Conservation (phyloP, 2,329 filamentous ascomycete genomes). For the Curvularia hawaiiensis region DNA sequence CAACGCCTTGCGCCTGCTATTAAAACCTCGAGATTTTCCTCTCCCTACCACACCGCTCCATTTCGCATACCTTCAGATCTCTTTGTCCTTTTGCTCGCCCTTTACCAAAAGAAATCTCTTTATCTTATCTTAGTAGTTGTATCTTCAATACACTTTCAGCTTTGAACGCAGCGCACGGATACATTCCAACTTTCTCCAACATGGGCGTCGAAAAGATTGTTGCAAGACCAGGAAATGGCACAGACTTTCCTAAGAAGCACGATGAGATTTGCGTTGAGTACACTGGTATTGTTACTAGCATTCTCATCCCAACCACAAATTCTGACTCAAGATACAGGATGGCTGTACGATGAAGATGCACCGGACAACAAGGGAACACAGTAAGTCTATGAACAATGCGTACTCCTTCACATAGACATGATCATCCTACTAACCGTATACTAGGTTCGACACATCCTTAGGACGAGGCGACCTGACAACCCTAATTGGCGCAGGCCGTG, state of each 20-base stretch:
- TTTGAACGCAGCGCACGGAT: neutral
- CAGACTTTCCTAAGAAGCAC: slow-evolving; percentile 65
- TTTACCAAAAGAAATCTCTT: neutral
- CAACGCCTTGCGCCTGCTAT: slow-evolving; percentile 21
- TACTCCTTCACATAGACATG: neutral
- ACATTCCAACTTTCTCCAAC: slow-evolving; percentile 12
- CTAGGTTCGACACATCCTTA: slow-evolving; percentile 87
- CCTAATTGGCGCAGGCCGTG: slow-evolving; percentile 78
- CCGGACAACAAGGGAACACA: slow-evolving; percentile 69
- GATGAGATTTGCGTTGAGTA: slow-evolving; percentile 88
- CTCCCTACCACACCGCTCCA: slow-evolving; percentile 10
- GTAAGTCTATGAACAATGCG: slow-evolving; percentile 58
- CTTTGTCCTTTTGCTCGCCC: neutral
- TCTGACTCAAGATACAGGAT: slow-evolving; percentile 55
- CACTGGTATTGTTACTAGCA: slow-evolving; percentile 58
- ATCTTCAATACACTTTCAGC: neutral
- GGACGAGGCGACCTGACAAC: slow-evolving; percentile 77
- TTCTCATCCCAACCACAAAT: neutral
- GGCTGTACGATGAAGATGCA: slow-evolving; percentile 70
- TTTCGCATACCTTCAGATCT: slow-evolving; percentile 1
- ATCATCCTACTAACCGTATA: slow-evolving; percentile 17
- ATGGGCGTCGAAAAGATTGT: slow-evolving; percentile 71
- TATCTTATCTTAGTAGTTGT: neutral
- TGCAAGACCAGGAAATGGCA: slow-evolving; percentile 64
- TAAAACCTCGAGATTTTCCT: slow-evolving; percentile 27